Evolutionary conservation across 1,139 yeast genomes (phyloP), one percentile per base, ranked within the genome.

Genomic region (Magnusiomyces ingens): DNA sequence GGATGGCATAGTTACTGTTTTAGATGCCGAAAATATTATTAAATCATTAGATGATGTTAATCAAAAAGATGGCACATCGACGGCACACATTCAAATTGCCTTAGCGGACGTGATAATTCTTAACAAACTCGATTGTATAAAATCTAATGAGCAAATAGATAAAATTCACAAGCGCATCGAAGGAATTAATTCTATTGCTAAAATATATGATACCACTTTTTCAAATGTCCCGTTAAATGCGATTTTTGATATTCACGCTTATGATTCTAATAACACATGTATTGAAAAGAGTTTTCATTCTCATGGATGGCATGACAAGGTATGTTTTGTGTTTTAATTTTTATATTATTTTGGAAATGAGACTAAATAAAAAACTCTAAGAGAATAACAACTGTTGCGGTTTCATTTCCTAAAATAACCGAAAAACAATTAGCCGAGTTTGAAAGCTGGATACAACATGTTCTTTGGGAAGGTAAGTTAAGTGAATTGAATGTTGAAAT

Each of bases 1-100:
- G 45, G 99, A 93, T 69, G 96, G 97, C 0, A 90, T 93, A 3
- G 79, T 94, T n/a, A 86, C 97, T 0, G 97, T 94, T 3, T 74
- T 93, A 48, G 99, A 93, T 68, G 76, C 88, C 0, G 81, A 78
- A 52, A 84, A 90, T 63, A 82, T 93, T 37, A 63, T 77, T 19
- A 73, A 73, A 52, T 83, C 88, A 59, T 73, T 93, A 48, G 84
- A 82, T 57, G 97, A 91, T 61, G 74, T 77, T 10, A 67, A 69
- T 19, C 73, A 63, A 29, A 63, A 67, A 58, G 78, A 78, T 53
- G 83, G 84, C 1, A 69, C 84, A 15, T 85, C 95, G 0, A 85
- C 95, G 0, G 96, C 98, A 0, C 91, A 87, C 66, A 74, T 89
- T 42, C 99, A 93, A 69, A 78, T 94, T 19, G 96, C 96, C 0